Base-by-base conservation (phyloP, 2,329 filamentous ascomycete species). In the Juglanconis oblonga region DNA sequence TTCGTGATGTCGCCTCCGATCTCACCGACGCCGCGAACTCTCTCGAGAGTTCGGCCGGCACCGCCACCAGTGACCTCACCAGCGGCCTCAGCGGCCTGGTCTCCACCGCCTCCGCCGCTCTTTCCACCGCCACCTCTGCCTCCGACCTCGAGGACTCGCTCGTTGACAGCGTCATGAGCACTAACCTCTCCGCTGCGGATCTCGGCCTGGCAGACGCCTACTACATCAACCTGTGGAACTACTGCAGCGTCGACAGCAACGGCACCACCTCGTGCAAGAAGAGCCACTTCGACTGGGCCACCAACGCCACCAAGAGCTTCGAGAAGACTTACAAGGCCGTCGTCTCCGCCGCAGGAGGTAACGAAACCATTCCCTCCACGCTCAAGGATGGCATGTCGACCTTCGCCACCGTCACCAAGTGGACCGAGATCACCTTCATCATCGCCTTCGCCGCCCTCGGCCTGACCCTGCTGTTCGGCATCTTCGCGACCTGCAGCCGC, bases 191-290 rank as follows among this genome's bases (percentile, higher is more conserved):
- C 4, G 84, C 84, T 7, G 65, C 72, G 1, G 76, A 84, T 31
- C 79, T 91, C 48, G 80, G 83, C 57, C 82, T 97, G 61, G 84
- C 82, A 69, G 86, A 94, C 71, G 81, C 87, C 69, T 98, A 97
- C 83, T 84, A 90, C 63, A 81, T 98, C 71, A 86, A 84, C 70
- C 81, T 98, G 42, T 96, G 91, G 90, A 90, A 89, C 72, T 97
- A 92, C 83, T 98, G 95, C 83, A 78, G 80, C 59, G 86, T 83
- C 56, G 76, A 81, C 54, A 73, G 79, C 66, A 81, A 82, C 65
- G 79, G 80, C 67, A 79, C 81, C 64, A 79, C 81, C 64, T 78
- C 82, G 67, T 98, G 94, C 84, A 88, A 87, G 56, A 80, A 86
- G 67, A 81, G 87, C 57, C 78, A 88, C 72, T 87, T 88, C 67